Evolutionary conservation across 257 asterid species (phyloP), one percentile per base, ranked within the genome.

Genomic region (Orobanche coerulescens): DNA sequence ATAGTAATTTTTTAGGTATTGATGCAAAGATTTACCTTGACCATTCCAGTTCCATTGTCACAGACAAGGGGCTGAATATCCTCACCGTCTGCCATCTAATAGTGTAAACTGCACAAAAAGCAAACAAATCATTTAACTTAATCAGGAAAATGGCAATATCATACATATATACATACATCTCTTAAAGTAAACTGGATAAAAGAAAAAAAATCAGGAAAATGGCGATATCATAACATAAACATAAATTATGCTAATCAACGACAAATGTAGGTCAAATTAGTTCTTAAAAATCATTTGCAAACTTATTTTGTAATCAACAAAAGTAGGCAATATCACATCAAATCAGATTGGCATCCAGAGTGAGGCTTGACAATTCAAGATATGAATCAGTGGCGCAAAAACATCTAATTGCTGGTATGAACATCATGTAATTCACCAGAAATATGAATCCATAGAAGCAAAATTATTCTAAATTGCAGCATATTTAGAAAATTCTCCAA

Each of bases 21-120:
- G 64, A 64, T 36, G 6, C 7, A 25, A n/a, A 40, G 34, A 53
- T 58, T n/a, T 69, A 78, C 84, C 84, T 78, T 78, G 70, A 78
- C 84, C 84, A 78, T 78, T 78, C 84, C 84, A 7, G 84, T 78
- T 68, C 84, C 84, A 78, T 78, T 78, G 76, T 78, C 84, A 31
- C 84, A 78, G 28, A 78, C 84, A 54, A 78, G 81, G 69, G 84
- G 84, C 69, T 75, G 84, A 52, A 78, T 75, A 65, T 78, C 81
- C 74, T 78, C 81, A 0, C 72, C 78, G 1, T 78, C 83, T 43
- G 83, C 83, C 83, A 78, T 78, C 26, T 52, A 72, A 68, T 62
- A 71, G 46, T 47, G 24, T 42, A 18, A 23, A 42, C 75, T 71
- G 62, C 40, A 59, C 57, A 61, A 34, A 43, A 36, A 12, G 23